Conservation (phyloP, 2,329 filamentous ascomycete genomes). For the Calonectria naviculata region DNA sequence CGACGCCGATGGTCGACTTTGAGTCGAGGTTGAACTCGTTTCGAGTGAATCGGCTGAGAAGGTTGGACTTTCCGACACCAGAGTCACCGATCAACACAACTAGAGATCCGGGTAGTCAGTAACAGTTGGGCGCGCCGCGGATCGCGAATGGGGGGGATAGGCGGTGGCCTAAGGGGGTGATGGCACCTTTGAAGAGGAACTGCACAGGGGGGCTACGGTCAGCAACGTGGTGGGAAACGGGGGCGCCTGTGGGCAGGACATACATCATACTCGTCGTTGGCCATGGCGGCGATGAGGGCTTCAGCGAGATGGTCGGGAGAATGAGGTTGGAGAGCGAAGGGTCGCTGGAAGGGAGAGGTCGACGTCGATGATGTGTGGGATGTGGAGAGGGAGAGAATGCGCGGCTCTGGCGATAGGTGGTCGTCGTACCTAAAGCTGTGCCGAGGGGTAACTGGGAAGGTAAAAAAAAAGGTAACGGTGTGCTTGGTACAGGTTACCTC, state of each 20-base stretch:
- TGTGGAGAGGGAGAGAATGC: conserved; percentile 47
- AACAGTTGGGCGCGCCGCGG: conserved; percentile 28
- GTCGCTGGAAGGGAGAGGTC: conserved; percentile 36
- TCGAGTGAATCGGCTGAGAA: conserved; percentile 98
- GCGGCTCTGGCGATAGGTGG: conserved; percentile 46
- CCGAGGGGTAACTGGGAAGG: conserved; percentile 40
- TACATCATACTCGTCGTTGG: conserved; percentile 99
- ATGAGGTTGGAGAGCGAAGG: conserved; percentile 29
- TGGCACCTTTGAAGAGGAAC: conserved; percentile 98
- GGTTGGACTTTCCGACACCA: conserved; percentile 99
- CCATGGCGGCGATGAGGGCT: conserved; percentile 73
- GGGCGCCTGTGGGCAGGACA: conserved; percentile 52
- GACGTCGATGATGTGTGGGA: conserved; percentile 44
- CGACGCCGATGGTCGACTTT: conserved; percentile 99
- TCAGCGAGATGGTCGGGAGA: conserved; percentile 25
- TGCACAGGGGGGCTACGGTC: conserved; percentile 55
- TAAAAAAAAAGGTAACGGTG: conserved; percentile 22
- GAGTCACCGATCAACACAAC: conserved; percentile 99
- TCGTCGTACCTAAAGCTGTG: conserved; percentile 40
- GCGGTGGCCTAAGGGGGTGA: conserved; percentile 32
- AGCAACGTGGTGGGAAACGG: conserved; percentile 41
- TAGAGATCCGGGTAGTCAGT: conserved; percentile 55
- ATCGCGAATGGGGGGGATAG: conserved; percentile 24
- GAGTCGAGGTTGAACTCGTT: conserved; percentile 99
- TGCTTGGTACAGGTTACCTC: conserved; percentile 13